Evolutionary conservation across 2,329 filamentous ascomycete genomes (phyloP).

Genomic region (Microdochium paspali): DNA sequence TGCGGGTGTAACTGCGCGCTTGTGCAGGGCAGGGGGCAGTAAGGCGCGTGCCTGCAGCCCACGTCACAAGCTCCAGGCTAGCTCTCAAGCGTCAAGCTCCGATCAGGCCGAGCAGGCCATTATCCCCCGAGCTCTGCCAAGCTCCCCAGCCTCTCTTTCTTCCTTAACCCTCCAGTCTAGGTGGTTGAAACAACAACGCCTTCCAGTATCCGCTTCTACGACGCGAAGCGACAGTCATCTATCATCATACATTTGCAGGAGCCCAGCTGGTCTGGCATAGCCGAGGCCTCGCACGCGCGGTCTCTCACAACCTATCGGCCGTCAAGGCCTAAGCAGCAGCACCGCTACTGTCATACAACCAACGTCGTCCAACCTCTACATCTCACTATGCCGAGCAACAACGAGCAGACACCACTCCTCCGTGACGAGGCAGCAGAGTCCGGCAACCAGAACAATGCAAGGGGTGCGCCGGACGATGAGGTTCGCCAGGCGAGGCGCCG

Average conservation of each 20-base stretch:
- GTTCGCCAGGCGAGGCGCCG: conserved; percentile 14
- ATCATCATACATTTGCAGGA: neutral
- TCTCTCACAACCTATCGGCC: neutral
- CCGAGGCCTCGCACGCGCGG: neutral
- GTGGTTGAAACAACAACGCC: no score
- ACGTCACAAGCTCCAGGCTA: neutral
- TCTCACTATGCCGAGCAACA: neutral
- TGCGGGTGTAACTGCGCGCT: neutral
- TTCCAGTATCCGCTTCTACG: no score
- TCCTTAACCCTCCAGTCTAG: neutral
- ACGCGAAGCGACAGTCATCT: neutral
- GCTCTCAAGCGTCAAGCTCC: neutral
- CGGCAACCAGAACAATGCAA: neutral
- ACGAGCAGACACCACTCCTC: neutral
- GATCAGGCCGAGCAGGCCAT: neutral
- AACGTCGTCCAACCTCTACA: neutral
- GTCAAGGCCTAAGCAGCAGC: neutral
- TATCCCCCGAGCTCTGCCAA: neutral
- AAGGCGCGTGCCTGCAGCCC: neutral
- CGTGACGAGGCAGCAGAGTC: neutral
- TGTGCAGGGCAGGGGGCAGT: neutral
- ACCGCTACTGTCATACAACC: neutral
- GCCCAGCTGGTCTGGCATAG: neutral
- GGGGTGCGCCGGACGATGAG: conserved; percentile 5
- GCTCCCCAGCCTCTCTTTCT: neutral